Evolutionary conservation across 2,329 filamentous ascomycete species (phyloP), one percentile per base, ranked within the genome.

Genomic region (Diplodia sapinea): DNA sequence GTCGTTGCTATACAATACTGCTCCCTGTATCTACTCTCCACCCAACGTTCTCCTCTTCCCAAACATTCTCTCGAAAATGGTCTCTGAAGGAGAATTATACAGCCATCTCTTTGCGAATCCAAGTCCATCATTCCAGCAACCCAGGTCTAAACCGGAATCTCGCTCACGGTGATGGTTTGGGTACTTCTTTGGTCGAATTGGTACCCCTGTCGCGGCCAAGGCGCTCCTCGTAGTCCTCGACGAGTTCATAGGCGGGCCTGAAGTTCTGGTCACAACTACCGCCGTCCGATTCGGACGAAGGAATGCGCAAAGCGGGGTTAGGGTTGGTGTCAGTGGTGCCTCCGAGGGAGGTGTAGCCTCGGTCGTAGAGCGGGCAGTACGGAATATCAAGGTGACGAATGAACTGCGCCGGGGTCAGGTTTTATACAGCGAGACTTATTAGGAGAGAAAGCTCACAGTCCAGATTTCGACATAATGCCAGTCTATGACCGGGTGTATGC

Each of bases 401-500:
- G 76, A 96, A 95, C 59, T 63, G 43, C 40, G 29, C 9, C 29
- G 47, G n/a, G 23, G 47, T 63, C 20, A 61, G 56, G 4, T 61
- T 69, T 68, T 52, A 4, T 17, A n/a, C 12, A 17, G 3, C 31
- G 6, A 33, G 59, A 23, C 31, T 17, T 17, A 20, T n/a, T n/a
- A 49, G 40, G 26, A 31, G 17, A 20, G 29, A 31, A 17, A 11
- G 59, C 69, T 36, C 38, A 51, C 59, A 20, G 89, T 88, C 95
- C 95, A 98, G 65, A 98, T 94, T 78, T 98, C 94, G 12, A 88
- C 87, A 79, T 97, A 97, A 78, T 95, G 92, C 95, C 95, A 99
- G 79, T 99, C 95, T 75, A 99, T 94, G 11, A 99, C 91, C 0
- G 95, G 94, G 79, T 99, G 93, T 69, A 98, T 85, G 68, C 95